Conservation (phyloP, 2,329 filamentous ascomycete species). For the Aspergillus transmontanensis region DNA sequence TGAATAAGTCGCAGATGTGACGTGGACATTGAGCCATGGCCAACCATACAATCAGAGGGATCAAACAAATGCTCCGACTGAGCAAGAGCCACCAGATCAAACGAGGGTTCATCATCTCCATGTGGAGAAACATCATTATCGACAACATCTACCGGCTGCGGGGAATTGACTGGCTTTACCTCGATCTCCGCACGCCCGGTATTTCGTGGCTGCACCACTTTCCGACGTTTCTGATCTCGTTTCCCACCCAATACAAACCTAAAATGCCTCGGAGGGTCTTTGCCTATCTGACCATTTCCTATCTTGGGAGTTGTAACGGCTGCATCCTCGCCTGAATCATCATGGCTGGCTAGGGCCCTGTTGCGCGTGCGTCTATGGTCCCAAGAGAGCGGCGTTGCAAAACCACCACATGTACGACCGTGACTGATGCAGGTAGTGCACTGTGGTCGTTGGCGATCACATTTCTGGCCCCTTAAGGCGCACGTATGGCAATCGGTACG, state of each 20-base stretch:
- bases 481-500: slow-evolving; percentile 30
- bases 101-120: background rate
- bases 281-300: background rate
- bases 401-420: slow-evolving; percentile 19
- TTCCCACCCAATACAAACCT: background rate
- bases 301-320: background rate
- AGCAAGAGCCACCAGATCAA: background rate
- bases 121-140: background rate
- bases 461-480: slow-evolving; percentile 15
- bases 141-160: background rate
- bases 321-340: background rate
- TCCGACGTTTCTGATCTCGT: background rate
- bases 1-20: background rate
- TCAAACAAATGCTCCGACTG: background rate
- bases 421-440: slow-evolving; percentile 25
- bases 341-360: background rate
- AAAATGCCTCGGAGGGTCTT: background rate
- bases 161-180: background rate
- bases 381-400: slow-evolving; percentile 17
- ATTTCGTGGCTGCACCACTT: background rate
- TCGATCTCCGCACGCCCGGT: background rate
- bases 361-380: slow-evolving; percentile 13
- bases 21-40: background rate
- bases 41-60: background rate
- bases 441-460: slow-evolving; percentile 26